These are phyloP conservation scores for Ensete ventricosum DNA, from an alignment of 176 grass and related monocot genomes.

Conservation along the genomic window DNA sequence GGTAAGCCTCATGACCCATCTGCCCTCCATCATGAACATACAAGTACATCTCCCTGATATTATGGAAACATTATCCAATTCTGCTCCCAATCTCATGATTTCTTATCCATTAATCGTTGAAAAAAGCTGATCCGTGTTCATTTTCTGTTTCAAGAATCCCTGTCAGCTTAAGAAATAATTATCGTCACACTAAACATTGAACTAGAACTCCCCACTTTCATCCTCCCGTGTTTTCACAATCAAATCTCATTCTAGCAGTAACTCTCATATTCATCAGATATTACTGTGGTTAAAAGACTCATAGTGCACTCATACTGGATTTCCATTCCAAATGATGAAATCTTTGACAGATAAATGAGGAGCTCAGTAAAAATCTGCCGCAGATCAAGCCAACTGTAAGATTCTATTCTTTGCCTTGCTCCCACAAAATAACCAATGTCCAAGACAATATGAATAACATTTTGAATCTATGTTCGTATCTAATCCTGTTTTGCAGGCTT, in stretches of 20 bases:
- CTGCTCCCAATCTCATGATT: too few relatives aligned
- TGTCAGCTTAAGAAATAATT: too few relatives aligned
- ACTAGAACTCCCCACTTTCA: too few relatives aligned
- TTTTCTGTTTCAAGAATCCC: too few relatives aligned
- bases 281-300: too few relatives aligned
- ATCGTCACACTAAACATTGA: too few relatives aligned
- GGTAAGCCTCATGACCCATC: slow-evolving; percentile 24
- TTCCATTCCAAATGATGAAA: not conserved
- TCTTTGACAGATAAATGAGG: slow-evolving; percentile 38
- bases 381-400: slow-evolving; percentile 90
- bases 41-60: not conserved
- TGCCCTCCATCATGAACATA: slow-evolving; percentile 1
- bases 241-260: not conserved
- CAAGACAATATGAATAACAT: slow-evolving; percentile 20
- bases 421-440: not conserved
- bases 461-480: slow-evolving; percentile 1
- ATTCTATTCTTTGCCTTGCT: not conserved
- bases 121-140: too few relatives aligned
- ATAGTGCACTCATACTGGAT: not conserved
- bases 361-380: slow-evolving; percentile 67
- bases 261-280: slow-evolving; percentile 21
- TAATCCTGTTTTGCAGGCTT: slow-evolving; percentile 55
- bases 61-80: too few relatives aligned
- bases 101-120: too few relatives aligned
- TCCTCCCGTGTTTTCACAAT: too few relatives aligned